Conservation (phyloP, 495 filamentous ascomycete genomes). For the Tuber umbilicatum region DNA sequence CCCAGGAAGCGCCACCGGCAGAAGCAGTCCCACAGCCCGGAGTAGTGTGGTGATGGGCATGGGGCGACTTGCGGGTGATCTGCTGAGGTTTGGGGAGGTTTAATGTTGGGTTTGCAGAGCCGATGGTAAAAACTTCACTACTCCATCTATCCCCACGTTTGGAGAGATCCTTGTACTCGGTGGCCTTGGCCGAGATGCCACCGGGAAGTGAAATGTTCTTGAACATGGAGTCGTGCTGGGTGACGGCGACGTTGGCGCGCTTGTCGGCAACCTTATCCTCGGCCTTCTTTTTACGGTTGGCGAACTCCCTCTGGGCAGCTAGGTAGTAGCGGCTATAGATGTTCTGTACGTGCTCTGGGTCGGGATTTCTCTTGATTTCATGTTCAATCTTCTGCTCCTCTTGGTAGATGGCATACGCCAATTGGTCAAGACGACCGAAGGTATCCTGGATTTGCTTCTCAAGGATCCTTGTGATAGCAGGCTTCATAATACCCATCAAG, state of each 20-base stretch:
- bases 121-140: constrained; percentile 86
- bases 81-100: constrained; percentile 60
- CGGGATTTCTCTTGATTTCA: constrained; percentile 53
- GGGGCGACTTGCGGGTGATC: constrained; percentile 59
- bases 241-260: constrained; percentile 80
- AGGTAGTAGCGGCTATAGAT: constrained; percentile 78
- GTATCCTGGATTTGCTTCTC: constrained; percentile 81
- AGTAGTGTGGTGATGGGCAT: constrained; percentile 24
- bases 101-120: constrained; percentile 62
- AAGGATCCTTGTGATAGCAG: constrained; percentile 74
- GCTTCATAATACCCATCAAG: constrained; percentile 73
- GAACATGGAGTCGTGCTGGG: constrained; percentile 86
- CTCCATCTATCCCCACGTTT: constrained; percentile 89
- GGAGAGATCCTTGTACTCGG: constrained; percentile 84
- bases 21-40: constrained; percentile 28
- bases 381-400: constrained; percentile 70
- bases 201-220: constrained; percentile 78
- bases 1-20: constrained; percentile 24
- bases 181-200: constrained; percentile 88
- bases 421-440: constrained; percentile 61
- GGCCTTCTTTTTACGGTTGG: constrained; percentile 67
- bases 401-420: constrained; percentile 66
- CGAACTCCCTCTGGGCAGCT: constrained; percentile 66
- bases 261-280: constrained; percentile 58
- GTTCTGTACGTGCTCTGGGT: constrained; percentile 72